phyloP scores from a whole-genome alignment of 2,329 filamentous ascomycete genomes.

The Simplicillium aogashimaense region DNA sequence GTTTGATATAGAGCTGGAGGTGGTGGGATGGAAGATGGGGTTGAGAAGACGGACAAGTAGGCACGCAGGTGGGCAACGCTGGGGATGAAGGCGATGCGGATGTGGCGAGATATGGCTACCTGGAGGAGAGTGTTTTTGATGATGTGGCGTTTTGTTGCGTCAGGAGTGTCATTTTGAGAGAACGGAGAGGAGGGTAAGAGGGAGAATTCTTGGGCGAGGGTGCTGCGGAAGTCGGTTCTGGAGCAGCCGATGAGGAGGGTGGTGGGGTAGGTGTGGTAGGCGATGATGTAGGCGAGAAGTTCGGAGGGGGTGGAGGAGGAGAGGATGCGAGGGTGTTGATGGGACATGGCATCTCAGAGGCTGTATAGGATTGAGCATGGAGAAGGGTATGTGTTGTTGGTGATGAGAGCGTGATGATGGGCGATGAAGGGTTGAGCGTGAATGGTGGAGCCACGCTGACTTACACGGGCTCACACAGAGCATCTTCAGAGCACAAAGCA shows the following conservation, averaged over 20 bases:
- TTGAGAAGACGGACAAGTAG: conserved; percentile 51
- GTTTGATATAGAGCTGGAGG: conserved; percentile 23
- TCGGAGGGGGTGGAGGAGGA: conserved; percentile 45
- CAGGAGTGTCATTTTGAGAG: no score
- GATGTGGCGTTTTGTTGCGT: conserved; percentile 21
- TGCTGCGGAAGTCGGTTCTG: conserved; percentile 52
- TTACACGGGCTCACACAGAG: no score
- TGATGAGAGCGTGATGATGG: no score
- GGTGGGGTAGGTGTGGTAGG: conserved; percentile 43
- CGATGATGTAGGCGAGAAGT: conserved; percentile 56
- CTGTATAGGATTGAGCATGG: no score
- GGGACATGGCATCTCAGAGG: no score
- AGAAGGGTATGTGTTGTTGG: no score
- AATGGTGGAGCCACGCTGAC: no score
- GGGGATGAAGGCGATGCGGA: conserved; percentile 63
- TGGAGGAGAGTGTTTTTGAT: conserved; percentile 58
- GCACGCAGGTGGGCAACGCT: conserved; percentile 71
- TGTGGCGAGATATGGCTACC: conserved; percentile 56
- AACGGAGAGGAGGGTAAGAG: no score
- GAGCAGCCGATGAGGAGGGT: conserved; percentile 64
- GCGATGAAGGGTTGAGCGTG: no score
- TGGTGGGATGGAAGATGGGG: conserved; percentile 21
- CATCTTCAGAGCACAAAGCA: no score
- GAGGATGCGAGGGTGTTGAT: conserved; percentile 29
- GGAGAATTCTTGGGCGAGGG: conserved; percentile 40